phyloP scores from a whole-genome alignment of 2,329 filamentous ascomycete species.

The Colletotrichum musicola region DNA sequence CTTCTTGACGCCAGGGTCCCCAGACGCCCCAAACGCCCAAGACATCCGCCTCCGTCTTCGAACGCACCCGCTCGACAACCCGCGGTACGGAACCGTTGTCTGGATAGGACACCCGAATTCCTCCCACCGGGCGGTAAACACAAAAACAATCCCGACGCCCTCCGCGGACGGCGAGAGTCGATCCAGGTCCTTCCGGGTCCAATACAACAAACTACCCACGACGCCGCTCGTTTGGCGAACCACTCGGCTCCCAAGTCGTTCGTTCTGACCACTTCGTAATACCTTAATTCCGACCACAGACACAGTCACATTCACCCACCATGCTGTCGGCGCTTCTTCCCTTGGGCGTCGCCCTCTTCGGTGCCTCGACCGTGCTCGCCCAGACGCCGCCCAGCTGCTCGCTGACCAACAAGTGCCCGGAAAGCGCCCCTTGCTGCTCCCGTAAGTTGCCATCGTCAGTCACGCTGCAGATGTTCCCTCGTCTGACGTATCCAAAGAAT shows the following conservation, averaged over 20 bases:
- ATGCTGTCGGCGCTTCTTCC: constrained; percentile 43
- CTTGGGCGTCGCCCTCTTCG: constrained; percentile 55
- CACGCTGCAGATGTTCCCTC: neutral
- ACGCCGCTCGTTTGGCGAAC: neutral
- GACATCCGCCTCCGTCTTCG: neutral
- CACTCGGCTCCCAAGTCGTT: neutral
- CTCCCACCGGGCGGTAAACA: constrained; percentile 28
- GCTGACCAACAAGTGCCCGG: constrained; percentile 73
- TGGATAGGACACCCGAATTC: constrained; percentile 26
- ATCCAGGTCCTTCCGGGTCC: neutral
- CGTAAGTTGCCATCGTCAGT: constrained; percentile 66
- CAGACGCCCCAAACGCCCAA: neutral
- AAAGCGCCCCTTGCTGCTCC: constrained; percentile 81
- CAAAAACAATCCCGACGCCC: constrained; percentile 5
- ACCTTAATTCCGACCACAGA: constrained; percentile 1
- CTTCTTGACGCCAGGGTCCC: constrained; percentile 8
- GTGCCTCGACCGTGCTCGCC: constrained; percentile 53
- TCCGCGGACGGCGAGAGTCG: constrained; percentile 29
- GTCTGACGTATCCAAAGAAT: constrained; percentile 68
- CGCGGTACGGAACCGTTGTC: constrained; percentile 3
- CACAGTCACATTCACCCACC: neutral
- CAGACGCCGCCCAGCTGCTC: constrained; percentile 56
- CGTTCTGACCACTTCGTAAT: constrained; percentile 8
- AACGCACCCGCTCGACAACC: neutral
- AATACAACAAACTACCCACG: neutral